These are phyloP conservation scores for Hysterium pulicare DNA, from an alignment of 2,329 filamentous ascomycete genomes.

Conservation along the genomic window DNA sequence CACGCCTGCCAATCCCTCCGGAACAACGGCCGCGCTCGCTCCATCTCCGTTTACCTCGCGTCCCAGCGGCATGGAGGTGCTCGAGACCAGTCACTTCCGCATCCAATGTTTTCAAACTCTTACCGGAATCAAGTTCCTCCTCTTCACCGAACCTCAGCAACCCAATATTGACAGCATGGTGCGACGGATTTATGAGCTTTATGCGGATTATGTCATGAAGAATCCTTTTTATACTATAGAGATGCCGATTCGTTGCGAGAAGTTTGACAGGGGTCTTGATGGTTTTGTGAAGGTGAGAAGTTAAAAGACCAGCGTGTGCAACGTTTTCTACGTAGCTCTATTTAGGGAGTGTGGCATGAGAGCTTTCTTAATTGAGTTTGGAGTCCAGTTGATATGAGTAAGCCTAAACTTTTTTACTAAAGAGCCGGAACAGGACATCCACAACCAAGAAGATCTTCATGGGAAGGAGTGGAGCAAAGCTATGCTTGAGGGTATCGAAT, in stretches of 20 bases:
- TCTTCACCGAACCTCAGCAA: conserved; percentile 90
- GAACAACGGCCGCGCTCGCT: conserved; percentile 20
- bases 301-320: conserved; percentile 40
- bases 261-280: conserved; percentile 82
- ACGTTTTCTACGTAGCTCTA: conserved; percentile 54
- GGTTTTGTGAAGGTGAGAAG: conserved; percentile 66
- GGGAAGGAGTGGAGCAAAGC: neutral
- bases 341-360: conserved; percentile 53
- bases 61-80: conserved; percentile 79
- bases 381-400: too few species aligned
- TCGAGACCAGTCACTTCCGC: conserved; percentile 92
- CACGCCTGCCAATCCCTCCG: conserved; percentile 23
- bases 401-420: too few species aligned
- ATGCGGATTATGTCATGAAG: conserved; percentile 98
- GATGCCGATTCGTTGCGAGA: conserved; percentile 94
- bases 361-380: conserved; percentile 46
- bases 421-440: neutral
- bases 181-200: conserved; percentile 85
- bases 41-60: conserved; percentile 38
- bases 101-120: conserved; percentile 94
- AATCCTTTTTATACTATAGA: conserved; percentile 98
- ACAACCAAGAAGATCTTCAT: neutral
- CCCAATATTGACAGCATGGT: conserved; percentile 82
- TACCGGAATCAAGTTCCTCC: conserved; percentile 90
- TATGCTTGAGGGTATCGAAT: neutral